These are phyloP conservation scores for Chaetomiaceae sp. DNA, from an alignment of 2,329 filamentous ascomycete species.

Conservation along the genomic window DNA sequence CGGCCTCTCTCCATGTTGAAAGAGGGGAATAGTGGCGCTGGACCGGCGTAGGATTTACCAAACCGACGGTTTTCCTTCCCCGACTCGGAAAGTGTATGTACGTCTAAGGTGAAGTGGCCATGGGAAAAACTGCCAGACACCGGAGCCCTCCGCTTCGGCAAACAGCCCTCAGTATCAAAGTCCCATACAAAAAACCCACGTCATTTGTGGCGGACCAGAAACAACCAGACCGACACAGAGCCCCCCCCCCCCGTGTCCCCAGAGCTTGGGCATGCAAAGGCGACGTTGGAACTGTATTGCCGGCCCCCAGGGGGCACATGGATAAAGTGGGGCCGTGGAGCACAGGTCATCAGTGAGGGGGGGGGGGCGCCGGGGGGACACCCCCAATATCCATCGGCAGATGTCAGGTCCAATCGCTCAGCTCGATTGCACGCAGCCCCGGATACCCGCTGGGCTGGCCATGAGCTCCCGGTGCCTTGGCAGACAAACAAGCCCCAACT, in stretches of 20 bases:
- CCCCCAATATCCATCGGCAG: slow-evolving; percentile 26
- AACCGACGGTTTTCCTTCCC: not conserved
- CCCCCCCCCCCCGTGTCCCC: not conserved
- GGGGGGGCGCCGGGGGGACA: slow-evolving; percentile 9
- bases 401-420: slow-evolving; percentile 28
- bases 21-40: not conserved
- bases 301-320: slow-evolving; percentile 12
- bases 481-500: not conserved
- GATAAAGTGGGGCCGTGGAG: slow-evolving; percentile 19
- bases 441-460: not conserved
- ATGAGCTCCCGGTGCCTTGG: too few relatives aligned
- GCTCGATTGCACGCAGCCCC: slow-evolving; percentile 1
- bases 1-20: not conserved
- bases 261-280: not conserved
- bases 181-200: slow-evolving; percentile 6
- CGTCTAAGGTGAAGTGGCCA: too few relatives aligned
- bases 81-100: not conserved
- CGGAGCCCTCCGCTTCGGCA: too few relatives aligned
- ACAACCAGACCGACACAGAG: too few relatives aligned
- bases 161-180: too few relatives aligned
- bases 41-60: not conserved
- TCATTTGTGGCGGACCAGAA: slow-evolving; percentile 1
- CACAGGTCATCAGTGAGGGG: slow-evolving; percentile 15
- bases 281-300: slow-evolving; percentile 21
- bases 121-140: too few relatives aligned